These are phyloP conservation scores for Penicillium oxalicum DNA, from an alignment of 2,329 filamentous ascomycete genomes.

Conservation along the genomic window DNA sequence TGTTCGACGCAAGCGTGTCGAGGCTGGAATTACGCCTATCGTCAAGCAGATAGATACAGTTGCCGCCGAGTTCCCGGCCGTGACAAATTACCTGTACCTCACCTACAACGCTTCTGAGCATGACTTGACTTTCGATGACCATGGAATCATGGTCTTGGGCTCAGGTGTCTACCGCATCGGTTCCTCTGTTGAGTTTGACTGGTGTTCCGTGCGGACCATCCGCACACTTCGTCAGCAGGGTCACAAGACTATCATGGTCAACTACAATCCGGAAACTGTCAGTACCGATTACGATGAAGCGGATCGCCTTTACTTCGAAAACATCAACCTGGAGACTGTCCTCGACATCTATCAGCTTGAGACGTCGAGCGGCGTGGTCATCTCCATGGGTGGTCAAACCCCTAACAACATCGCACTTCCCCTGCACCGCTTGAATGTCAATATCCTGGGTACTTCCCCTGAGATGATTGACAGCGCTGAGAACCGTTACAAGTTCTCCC, in stretches of 20 bases:
- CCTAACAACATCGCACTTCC: slow-evolving; percentile 96
- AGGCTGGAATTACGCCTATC: slow-evolving; percentile 76
- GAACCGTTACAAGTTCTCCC: slow-evolving; percentile 97
- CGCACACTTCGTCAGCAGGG: slow-evolving; percentile 78
- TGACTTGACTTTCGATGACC: slow-evolving; percentile 78
- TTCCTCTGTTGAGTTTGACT: slow-evolving; percentile 97
- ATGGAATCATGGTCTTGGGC: slow-evolving; percentile 91
- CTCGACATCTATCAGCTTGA: slow-evolving; percentile 92
- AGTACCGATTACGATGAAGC: slow-evolving; percentile 91
- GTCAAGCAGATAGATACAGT: slow-evolving; percentile 99
- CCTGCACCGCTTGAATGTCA: slow-evolving; percentile 80
- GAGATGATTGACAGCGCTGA: slow-evolving; percentile 99
- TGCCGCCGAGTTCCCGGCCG: slow-evolving; percentile 89
- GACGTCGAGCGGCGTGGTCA: slow-evolving; percentile 73
- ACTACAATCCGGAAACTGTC: slow-evolving; percentile 87
- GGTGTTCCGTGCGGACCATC: slow-evolving; percentile 94
- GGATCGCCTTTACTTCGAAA: slow-evolving; percentile 92
- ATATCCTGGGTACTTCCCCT: slow-evolving; percentile 88
- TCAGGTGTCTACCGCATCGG: slow-evolving; percentile 96
- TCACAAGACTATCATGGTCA: slow-evolving; percentile 94
- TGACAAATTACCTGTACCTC: slow-evolving; percentile 92
- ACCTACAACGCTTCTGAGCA: slow-evolving; percentile 90
- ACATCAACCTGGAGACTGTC: slow-evolving; percentile 83
- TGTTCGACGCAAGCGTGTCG: slow-evolving; percentile 75
- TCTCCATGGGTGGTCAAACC: slow-evolving; percentile 95